Evolutionary conservation across 2,329 filamentous ascomycete genomes (phyloP), one percentile per base, ranked within the genome.

Genomic region (Bipolaris sorokiniana): DNA sequence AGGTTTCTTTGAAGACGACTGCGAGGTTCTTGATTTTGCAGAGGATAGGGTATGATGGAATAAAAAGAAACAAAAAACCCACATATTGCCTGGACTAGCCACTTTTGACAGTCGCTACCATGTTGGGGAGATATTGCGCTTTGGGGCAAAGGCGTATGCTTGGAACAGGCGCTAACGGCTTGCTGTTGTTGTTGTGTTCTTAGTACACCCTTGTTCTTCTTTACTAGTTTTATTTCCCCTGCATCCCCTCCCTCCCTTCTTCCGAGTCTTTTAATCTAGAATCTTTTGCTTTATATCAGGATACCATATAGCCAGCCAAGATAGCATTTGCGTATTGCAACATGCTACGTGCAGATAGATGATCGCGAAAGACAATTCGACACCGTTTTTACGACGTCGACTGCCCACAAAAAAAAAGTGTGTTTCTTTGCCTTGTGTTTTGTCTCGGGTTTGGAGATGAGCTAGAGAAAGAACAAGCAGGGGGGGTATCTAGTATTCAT

Each of bases 1-100:
- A 37, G 76, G 89, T 2, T 96, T 96, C 76, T 96, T 96, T 69
- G 92, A 97, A 77, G 91, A 97, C 73, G 92, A 96, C 72, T 95
- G 91, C 66, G 92, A 96, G 74, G 90, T 97, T 55, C 83, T 96
- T 61, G 92, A 96, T 78, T 96, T 95, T 83, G 90, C 92, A 13
- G 78, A 80, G 49, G 83, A 85, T 60, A 76, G 83, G 42, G 83
- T 85, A 0, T 78, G 46, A 48, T 22, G 3, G 15, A 31, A 31
- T n/a, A 28, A 48, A 23, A 22, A 41, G 5, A 41, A n/a, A 41
- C 7, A 42, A 9, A 23, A 23, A 31, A 31, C 28, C 28, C 26
- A 11, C 41, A 18, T 45, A 11, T 18, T 18, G 15, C 9, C 41
- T 28, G 11, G 28, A 11, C 10, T 13, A 10, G 10, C 26, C 16